phyloP scores from a whole-genome alignment of 2,329 filamentous ascomycete species.

The Clathrospora elynae region DNA sequence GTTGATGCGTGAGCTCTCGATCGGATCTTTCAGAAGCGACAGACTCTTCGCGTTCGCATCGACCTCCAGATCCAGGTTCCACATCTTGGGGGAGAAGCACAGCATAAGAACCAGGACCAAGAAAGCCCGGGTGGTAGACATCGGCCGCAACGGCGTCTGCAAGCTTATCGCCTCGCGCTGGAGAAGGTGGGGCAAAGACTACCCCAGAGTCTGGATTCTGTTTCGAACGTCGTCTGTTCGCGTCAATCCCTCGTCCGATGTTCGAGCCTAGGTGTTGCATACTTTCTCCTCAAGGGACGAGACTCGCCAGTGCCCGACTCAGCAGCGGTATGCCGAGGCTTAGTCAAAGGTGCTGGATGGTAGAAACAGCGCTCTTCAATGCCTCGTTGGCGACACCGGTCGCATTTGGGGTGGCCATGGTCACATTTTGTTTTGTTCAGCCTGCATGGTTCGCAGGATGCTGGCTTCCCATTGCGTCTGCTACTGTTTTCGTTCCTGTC shows the following conservation, averaged over 20 bases:
- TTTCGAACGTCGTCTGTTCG: slow-evolving; percentile 24
- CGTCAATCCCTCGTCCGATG: slow-evolving; percentile 3
- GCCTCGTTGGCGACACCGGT: slow-evolving; percentile 41
- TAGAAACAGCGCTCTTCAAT: slow-evolving; percentile 44
- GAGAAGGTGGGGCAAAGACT: slow-evolving; percentile 18
- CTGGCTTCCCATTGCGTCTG: slow-evolving; percentile 42
- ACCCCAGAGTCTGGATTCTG: slow-evolving; percentile 12
- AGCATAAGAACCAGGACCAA: slow-evolving; percentile 42
- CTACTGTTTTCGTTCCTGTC: slow-evolving; percentile 32
- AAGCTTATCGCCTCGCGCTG: slow-evolving; percentile 28
- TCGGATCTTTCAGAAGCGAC: slow-evolving; percentile 34
- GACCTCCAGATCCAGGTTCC: slow-evolving; percentile 19
- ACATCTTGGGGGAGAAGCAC: slow-evolving; percentile 39
- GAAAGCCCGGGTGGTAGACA: slow-evolving; percentile 40
- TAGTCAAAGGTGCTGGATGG: slow-evolving; percentile 45
- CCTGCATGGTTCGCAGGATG: slow-evolving; percentile 43
- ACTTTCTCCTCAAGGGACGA: slow-evolving; percentile 37
- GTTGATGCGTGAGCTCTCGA: slow-evolving; percentile 37
- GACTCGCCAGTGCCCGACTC: slow-evolving; percentile 22
- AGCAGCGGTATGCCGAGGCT: slow-evolving; percentile 20
- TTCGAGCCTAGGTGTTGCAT: slow-evolving; percentile 1
- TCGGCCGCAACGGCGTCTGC: slow-evolving; percentile 43
- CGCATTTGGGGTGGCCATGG: slow-evolving; percentile 39
- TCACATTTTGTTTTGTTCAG: slow-evolving; percentile 45
- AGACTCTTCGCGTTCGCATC: slow-evolving; percentile 29